Evolutionary conservation across 2,329 filamentous ascomycete species (phyloP), one percentile per base, ranked within the genome.

Genomic region (Verticillium zaregamsianum): DNA sequence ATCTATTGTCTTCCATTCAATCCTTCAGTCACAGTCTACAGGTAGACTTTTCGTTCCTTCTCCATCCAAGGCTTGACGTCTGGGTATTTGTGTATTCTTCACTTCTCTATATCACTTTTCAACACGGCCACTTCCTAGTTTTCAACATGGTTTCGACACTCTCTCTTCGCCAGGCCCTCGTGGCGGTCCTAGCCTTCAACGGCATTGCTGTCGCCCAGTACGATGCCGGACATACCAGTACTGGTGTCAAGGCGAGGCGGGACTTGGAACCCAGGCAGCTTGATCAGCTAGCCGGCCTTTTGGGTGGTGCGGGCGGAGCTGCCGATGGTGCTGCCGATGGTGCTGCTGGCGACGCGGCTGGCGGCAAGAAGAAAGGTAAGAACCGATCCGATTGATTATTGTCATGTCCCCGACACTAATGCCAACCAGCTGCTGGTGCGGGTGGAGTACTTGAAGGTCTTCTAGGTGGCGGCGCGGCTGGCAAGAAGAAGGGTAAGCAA

Each of bases 91-190:
- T 14, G 45, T 14, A 1, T n/a, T 12, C 9, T 52, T 52, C 33
- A 35, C 33, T 52, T 12, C 11, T 12, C 8, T 52, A 2, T 3
- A 6, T 2, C 4, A 28, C 15, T 49, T n/a, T 33, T 32, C 57
- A 32, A 32, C 23, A 45, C 33, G 20, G 23, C 20, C 12, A 11
- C 11, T 23, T 11, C 1, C 9, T 20, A 25, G 15, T 33, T 12
- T 58, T 58, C 39, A 58, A 12, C 37, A 58, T 58, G 57, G 57
- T 58, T 49, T 58, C 37, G 17, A 33, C 57, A 5, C 17, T 45
- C 8, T 32, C 57, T 49, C 31, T 58, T 23, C 20, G 57, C 17
- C 37, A 45, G 25, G 57, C 57, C 20, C 14, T 58, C 17, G 39
- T 58, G 37, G 57, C 57, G 15, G 37, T 28, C 23, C 39, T 58